Evolutionary conservation across 78 protist species (phyloP).

Genomic region (Salpingoeca rosetta): DNA sequence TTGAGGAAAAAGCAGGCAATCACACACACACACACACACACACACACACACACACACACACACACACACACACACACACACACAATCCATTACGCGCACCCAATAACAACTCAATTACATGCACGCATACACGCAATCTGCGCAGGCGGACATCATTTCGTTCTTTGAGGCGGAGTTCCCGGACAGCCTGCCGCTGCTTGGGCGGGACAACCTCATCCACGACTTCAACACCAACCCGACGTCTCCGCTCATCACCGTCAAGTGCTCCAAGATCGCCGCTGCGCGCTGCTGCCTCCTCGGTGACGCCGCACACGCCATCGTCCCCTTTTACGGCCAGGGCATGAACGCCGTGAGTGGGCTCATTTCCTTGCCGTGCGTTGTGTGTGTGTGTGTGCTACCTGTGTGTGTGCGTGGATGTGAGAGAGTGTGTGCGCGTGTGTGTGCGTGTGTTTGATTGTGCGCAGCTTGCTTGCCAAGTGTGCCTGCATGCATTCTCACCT

Average conservation of each 20-base stretch:
- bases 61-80: too few species aligned
- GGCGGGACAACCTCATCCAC: constrained; percentile 20
- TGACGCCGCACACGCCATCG: constrained; percentile 89
- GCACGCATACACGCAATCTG: background rate
- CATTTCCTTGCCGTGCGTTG: too few species aligned
- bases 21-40: background rate
- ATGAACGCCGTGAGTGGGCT: constrained; percentile 56
- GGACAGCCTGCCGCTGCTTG: constrained; percentile 44
- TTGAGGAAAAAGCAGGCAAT: background rate
- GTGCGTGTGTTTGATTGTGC: too few species aligned
- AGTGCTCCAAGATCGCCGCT: constrained; percentile 7
- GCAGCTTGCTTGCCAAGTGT: too few species aligned
- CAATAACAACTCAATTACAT: too few species aligned
- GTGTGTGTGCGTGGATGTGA: too few species aligned
- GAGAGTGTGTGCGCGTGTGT: too few species aligned
- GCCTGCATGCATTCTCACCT: too few species aligned
- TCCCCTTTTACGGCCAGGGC: constrained; percentile 91
- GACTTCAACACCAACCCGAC: constrained; percentile 50
- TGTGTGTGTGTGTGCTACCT: too few species aligned
- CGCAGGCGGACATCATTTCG: constrained; percentile 1
- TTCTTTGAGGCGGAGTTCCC: constrained; percentile 43
- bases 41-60: too few species aligned
- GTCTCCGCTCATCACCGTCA: constrained; percentile 43
- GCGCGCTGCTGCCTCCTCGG: constrained; percentile 24
- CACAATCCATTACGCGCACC: too few species aligned